Evolutionary conservation across 495 filamentous ascomycete species (phyloP), one percentile per base, ranked within the genome.

Genomic region (Daldinia decipiens): DNA sequence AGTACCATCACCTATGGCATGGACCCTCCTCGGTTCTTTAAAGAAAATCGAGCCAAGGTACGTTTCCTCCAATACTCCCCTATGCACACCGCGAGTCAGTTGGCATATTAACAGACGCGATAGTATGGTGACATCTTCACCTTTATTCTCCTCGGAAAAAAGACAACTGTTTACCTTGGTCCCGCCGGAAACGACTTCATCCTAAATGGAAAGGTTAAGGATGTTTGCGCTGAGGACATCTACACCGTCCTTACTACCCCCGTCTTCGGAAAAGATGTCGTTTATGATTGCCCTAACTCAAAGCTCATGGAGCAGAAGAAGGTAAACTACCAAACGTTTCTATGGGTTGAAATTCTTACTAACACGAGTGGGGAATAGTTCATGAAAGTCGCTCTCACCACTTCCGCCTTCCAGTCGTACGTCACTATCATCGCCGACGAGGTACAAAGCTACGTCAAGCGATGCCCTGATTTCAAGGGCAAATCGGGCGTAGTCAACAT

Each of bases 241-340:
- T 95, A 95, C 79, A 87, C 87, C 31, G 88, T 90, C 50, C 83
- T 96, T 51, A 96, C 93, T 5, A 94, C 91, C 5, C 93, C 93
- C 2, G 91, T 96, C 34, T 96, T 96, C 72, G 93, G 93, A 63
- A 88, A 88, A 45, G 92, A 93, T 79, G 92, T 96, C 21, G 91
- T 95, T 17, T 96, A 94, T 76, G 93, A 96, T 79, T 93, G 92
- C 76, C 92, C 93, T 29, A 95, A 95, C 74, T 82, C 91, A 54
- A 94, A 94, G 78, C 83, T 94, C 60, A 93, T 94, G 87, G 90
- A 93, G 77, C 91, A 93, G 77, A 93, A 93, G 80, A 92, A 89
- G 83, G 74, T 76, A 62, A 21, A 50, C 82, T 81, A 72, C 17
- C 19, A 40, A 36, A 12, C 24, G 1, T 47, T 5, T 32, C 15